phyloP scores from a whole-genome alignment of 805 yeast species.

The Yarrowia sp. region DNA sequence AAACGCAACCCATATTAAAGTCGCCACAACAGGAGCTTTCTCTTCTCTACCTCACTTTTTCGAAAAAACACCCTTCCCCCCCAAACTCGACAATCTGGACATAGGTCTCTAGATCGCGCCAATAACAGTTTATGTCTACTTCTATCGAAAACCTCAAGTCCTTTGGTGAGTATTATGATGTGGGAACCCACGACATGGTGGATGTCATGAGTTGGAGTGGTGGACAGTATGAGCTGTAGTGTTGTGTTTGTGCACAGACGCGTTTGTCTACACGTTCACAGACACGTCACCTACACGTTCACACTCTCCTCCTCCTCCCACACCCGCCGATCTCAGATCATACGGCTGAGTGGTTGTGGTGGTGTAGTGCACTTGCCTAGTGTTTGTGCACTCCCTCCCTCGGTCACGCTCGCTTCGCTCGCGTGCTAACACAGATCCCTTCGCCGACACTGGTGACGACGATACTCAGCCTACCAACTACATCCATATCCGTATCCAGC shows the following conservation, averaged over 20 bases:
- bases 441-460: conserved; percentile 99
- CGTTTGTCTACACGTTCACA: not conserved
- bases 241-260: too few species aligned
- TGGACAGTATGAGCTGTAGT: too few species aligned
- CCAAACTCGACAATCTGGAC: conserved; percentile 1
- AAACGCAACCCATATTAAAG: conserved; percentile 14
- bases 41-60: not conserved
- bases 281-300: not conserved
- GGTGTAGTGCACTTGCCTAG: too few species aligned
- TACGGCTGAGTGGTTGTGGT: not conserved
- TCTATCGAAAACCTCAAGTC: conserved; percentile 73
- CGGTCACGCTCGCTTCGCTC: too few species aligned
- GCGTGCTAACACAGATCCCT: conserved; percentile 72
- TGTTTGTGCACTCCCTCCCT: not conserved
- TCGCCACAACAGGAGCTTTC: conserved; percentile 18
- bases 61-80: not conserved
- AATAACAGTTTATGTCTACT: conserved; percentile 49
- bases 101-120: conserved; percentile 3
- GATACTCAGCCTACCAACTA: conserved; percentile 94
- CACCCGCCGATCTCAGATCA: not conserved
- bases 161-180: conserved; percentile 40
- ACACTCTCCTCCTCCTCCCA: not conserved
- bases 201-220: not conserved
- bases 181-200: not conserved
- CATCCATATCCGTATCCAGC: conserved; percentile 97